Base-by-base conservation (phyloP, 768 basidiomycete species). In the Favolaschia claudopus region DNA sequence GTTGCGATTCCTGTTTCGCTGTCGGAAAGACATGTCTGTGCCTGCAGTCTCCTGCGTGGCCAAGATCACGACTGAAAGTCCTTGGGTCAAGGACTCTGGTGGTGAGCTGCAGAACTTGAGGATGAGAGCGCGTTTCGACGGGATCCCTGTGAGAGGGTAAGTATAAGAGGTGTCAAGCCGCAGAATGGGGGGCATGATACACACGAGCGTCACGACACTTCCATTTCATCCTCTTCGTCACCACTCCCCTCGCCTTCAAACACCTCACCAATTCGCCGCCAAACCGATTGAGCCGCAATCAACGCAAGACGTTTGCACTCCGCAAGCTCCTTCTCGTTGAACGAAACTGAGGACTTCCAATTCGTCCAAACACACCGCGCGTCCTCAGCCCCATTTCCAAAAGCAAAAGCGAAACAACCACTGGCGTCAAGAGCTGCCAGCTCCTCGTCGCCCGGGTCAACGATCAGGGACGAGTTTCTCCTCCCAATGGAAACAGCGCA, bases 351-450 rank as follows among this genome's bases (percentile, higher is more conserved):
- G 0, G 79, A 69, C 45, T 74, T 75, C 83, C 87, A 89, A 65
- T 81, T 84, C 14, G 83, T 80, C 87, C 87, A 89, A 9, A 88
- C 81, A 45, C 80, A 79, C 31, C 73, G 70, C n/a, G 65, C 61
- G 14, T 71, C 65, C 8, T 61, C 51, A 7, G 49, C 60, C 9
- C 69, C 66, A 51, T 73, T 72, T 4, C 76, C 72, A 66, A 82
- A 80, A 52, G 89, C 64, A 71, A 91, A 93, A 1, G 88, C 91
- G 64, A 93, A 92, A 63, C 87, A 87, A 0, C 91, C 91, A 5
- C 78, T 73, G 7, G 77, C 83, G 2, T 67, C 73, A 0, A 84
- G 65, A 0, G 54, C 47, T 0, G 65, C 48, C 2, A 70, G 67
- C 45, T 88, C 82, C 5, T 76, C 74, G 17, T 80, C 82, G 9